Base-by-base conservation (phyloP, 1,284 basidiomycete genomes). In the Apiotrichum gracile region DNA sequence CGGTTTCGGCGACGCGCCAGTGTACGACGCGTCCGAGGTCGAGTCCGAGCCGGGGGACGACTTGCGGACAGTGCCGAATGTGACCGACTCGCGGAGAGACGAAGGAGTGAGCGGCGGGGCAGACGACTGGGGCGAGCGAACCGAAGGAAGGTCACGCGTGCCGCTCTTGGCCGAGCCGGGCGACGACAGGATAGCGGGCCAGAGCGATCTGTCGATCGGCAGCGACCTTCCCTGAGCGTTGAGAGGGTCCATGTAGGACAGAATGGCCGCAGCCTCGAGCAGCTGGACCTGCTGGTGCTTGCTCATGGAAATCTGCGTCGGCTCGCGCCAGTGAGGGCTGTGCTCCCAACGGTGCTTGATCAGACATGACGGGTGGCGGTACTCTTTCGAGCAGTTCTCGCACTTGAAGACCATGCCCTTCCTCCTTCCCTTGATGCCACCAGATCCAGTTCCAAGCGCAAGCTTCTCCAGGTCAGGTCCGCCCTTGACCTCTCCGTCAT, bases 261-360 rank as follows among this genome's bases (percentile, higher is more conserved):
- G 82, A 59, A 98, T 97, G 8, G 94, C 91, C 1, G 94, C 94
- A 7, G 93, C 94, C 80, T 97, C 94, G 47, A 98, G 85, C 52
- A 97, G 79, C 70, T 97, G 94, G 1, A 98, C 94, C 68, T 97
- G 94, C 70, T 97, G 93, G 72, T 98, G 94, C 78, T 97, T 98
- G 76, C 86, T 89, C 64, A 97, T 80, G 52, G 93, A 83, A 67
- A 94, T 86, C 75, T 94, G 93, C 63, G 88, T 91, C 0, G 91
- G 90, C 75, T 93, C 91, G 47, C 89, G 88, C 94, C 94, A 98
- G 70, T 97, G 92, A 34, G 90, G 89, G 26, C 88, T 91, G 68
- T 97, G 92, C 72, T 97, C 93, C 92, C 92, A 97, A 35, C 92
- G 86, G 69, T 97, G 92, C 76, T 97, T 97, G 77, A 93, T 88